Evolutionary conservation across 176 grass and related monocot species (phyloP), one percentile per base, ranked within the genome.

Genomic region (Musa troglodytarum): DNA sequence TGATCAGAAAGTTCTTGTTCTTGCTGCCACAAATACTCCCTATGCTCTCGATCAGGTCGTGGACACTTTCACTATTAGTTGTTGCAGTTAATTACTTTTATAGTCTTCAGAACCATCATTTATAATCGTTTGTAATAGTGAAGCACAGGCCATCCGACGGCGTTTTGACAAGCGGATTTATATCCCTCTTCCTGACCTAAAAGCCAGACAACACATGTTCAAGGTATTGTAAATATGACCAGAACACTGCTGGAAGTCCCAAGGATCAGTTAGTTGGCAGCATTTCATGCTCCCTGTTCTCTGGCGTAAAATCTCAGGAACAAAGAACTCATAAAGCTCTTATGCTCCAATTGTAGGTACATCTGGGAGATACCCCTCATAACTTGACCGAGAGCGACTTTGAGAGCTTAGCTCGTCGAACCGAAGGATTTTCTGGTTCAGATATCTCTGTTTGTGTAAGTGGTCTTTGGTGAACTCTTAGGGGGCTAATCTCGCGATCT

Each of bases 131-230:
- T 34, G 68, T 50, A 22, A 16, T 80, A 77, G 19, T 62, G 34
- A 85, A 53, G 23, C 82, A 50, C 80, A 99, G 96, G 96, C 96
- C 81, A 88, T 99, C 17, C 81, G 96, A 61, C 82, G 96, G 11
- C 89, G 96, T 71, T 99, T 99, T 88, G 96, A 99, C 75, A 99
- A 99, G 78, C 80, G 96, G 72, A 99, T 99, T 73, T 95, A 99
- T 85, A 99, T 99, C 79, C 96, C 96, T 19, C 96, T 99, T 86
- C 96, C 96, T 34, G 96, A 99, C 23, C 24, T 81, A 16, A 99
- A 99, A 85, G 96, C 96, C 75, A 99, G 96, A 79, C 91, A 99
- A 54, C 96, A 99, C 73, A 99, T 99, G 86, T 99, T 99, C 76
- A 99, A 99, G 96, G 96, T 96, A 81, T 50, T 86, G 65, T 21